Evolutionary conservation across 495 filamentous ascomycete species (phyloP).

Genomic region (Talaromyces wortmannii): DNA sequence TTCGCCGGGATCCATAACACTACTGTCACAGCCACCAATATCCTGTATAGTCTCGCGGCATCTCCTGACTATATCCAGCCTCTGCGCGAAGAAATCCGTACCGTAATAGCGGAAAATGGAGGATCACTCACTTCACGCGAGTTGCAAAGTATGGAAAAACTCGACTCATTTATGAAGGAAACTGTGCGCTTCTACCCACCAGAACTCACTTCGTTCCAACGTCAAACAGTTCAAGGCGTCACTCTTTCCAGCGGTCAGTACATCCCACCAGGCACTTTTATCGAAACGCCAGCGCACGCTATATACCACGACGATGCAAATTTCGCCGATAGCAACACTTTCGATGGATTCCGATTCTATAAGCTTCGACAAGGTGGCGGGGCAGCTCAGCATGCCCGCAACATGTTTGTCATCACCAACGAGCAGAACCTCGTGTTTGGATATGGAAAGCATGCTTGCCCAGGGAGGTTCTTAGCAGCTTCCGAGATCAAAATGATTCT

Average conservation of each 20-base stretch:
- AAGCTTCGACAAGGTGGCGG: conserved; percentile 33
- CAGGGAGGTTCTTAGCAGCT: conserved; percentile 49
- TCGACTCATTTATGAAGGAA: conserved; percentile 53
- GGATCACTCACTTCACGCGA: conserved; percentile 25
- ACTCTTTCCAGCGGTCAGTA: conserved; percentile 24
- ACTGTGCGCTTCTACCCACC: conserved; percentile 33
- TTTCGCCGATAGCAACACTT: conserved; percentile 33
- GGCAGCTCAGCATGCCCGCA: too few species aligned
- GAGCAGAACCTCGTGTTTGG: conserved; percentile 38
- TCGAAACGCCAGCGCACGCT: conserved; percentile 27
- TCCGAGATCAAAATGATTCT: conserved; percentile 45
- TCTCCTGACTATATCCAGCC: conserved; percentile 35
- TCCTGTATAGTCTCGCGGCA: conserved; percentile 40
- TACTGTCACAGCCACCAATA: too few species aligned
- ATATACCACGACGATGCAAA: conserved; percentile 27
- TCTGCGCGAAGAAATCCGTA: conserved; percentile 46
- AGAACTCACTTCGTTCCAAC: conserved; percentile 13
- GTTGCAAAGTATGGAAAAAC: conserved; percentile 34
- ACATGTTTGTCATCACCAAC: too few species aligned
- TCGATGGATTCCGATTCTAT: conserved; percentile 41
- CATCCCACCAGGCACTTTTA: conserved; percentile 22
- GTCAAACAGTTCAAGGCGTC: conserved; percentile 9
- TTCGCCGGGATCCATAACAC: too few species aligned
- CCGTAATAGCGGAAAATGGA: conserved; percentile 26
- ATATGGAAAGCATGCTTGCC: conserved; percentile 40